These are phyloP conservation scores for Daucus carota DNA, from an alignment of 129 eudicot genomes.

Conservation along the genomic window DNA sequence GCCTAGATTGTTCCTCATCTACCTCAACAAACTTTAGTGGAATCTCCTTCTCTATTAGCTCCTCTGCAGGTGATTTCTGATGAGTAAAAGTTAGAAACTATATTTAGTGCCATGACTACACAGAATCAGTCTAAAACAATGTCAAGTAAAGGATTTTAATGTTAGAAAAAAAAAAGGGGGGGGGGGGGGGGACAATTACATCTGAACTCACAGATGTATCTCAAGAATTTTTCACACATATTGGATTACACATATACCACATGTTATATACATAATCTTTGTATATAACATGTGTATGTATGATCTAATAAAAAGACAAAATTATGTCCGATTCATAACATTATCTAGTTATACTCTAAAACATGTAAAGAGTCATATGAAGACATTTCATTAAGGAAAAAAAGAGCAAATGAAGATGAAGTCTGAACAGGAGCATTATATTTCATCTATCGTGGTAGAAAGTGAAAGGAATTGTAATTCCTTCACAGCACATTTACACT, in stretches of 20 bases:
- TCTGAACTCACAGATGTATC: background rate
- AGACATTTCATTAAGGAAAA: background rate
- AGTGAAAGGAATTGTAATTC: background rate
- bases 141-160: background rate
- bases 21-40: conserved; percentile 90
- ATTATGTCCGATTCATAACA: background rate
- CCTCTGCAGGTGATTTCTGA: conserved; percentile 77
- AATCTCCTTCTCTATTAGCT: conserved; percentile 65
- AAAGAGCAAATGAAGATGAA: background rate
- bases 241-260: no score
- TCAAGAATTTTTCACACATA: background rate
- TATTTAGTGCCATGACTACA: background rate
- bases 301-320: no score
- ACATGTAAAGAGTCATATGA: background rate
- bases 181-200: no score
- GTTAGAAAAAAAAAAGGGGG: background rate
- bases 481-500: background rate
- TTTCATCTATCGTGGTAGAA: background rate
- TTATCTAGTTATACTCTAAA: background rate
- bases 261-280: no score
- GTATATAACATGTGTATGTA: no score
- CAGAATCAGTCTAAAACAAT: background rate
- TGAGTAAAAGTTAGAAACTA: background rate
- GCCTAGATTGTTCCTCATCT: conserved; percentile 86
- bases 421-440: background rate